A percentile compares a stretch with the other conserved stretches of the same genome.
Evolutionary conservation across 495 filamentous ascomycete species (phyloP).

Genomic region (Aspergillus haitiensis): DNA sequence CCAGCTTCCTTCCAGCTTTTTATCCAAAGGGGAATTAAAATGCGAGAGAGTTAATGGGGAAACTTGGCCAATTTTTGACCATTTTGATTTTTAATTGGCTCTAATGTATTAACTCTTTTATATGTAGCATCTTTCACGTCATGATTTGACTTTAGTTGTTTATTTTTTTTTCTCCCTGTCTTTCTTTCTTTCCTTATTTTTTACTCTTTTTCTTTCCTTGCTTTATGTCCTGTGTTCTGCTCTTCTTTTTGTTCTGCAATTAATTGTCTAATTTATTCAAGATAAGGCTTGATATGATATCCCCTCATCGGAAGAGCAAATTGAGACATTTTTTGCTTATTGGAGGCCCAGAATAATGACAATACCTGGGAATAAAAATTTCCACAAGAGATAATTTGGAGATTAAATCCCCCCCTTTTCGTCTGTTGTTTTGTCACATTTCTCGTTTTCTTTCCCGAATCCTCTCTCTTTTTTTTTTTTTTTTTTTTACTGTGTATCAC

Average conservation of each 20-base stretch:
- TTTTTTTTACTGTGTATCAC: conserved; percentile 4
- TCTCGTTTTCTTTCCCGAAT: conserved; percentile 1
- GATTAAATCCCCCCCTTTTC: neutral
- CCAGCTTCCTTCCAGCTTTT: no score
- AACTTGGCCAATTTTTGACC: neutral
- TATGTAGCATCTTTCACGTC: neutral
- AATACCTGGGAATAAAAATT: neutral
- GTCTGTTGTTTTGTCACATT: conserved; percentile 3
- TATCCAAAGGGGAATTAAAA: no score
- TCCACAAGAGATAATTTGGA: no score
- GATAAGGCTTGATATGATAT: no score
- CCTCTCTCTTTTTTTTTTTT: neutral
- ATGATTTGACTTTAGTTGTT: neutral
- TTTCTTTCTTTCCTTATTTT: neutral
- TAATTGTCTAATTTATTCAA: neutral
- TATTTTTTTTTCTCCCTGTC: neutral
- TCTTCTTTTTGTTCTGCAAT: no score
- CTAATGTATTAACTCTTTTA: neutral
- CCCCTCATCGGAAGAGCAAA: no score
- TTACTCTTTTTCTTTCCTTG: neutral
- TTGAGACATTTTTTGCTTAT: no score
- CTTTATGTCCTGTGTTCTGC: no score
- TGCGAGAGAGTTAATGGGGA: neutral
- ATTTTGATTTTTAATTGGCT: neutral
- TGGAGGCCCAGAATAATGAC: no score